phyloP scores from a whole-genome alignment of 1,284 basidiomycete genomes.

The Sanghuangporus sanghuang region DNA sequence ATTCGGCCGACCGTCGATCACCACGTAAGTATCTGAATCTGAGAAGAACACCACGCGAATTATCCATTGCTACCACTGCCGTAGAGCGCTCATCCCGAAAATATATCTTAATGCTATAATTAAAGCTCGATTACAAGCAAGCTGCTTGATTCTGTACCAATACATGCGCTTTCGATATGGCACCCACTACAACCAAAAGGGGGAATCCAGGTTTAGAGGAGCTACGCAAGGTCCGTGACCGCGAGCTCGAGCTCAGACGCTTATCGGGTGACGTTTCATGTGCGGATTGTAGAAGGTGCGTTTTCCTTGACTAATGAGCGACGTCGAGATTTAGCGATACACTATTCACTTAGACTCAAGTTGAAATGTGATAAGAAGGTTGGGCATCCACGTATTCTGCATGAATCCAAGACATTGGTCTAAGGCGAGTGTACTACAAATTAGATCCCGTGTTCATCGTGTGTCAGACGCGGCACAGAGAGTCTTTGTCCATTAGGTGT shows the following conservation, averaged over 20 bases:
- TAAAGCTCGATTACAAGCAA: background rate
- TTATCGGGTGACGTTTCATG: constrained; percentile 13
- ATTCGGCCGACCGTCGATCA: too few species aligned
- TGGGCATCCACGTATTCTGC: background rate
- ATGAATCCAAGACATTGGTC: background rate
- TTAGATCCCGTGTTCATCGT: constrained; percentile 12
- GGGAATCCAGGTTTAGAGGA: background rate
- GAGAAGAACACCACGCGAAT: too few species aligned
- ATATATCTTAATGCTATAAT: background rate
- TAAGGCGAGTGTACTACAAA: background rate
- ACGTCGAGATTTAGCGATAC: background rate
- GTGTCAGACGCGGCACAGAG: background rate
- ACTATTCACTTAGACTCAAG: constrained; percentile 4
- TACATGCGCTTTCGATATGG: background rate
- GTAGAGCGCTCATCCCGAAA: too few species aligned
- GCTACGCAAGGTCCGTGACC: constrained; percentile 4
- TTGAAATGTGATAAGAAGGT: constrained; percentile 18
- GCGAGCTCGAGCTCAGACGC: constrained; percentile 13
- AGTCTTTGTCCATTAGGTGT: background rate
- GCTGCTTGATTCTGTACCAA: background rate
- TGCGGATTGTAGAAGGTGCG: constrained; percentile 15
- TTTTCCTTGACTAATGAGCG: background rate
- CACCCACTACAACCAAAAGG: background rate
- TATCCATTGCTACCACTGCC: too few species aligned
- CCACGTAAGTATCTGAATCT: too few species aligned